A percentile compares a stretch with the other conserved stretches of the same genome.
Evolutionary conservation across 805 yeast genomes (phyloP).

Genomic region (Barnettozyma wickerhamii): DNA sequence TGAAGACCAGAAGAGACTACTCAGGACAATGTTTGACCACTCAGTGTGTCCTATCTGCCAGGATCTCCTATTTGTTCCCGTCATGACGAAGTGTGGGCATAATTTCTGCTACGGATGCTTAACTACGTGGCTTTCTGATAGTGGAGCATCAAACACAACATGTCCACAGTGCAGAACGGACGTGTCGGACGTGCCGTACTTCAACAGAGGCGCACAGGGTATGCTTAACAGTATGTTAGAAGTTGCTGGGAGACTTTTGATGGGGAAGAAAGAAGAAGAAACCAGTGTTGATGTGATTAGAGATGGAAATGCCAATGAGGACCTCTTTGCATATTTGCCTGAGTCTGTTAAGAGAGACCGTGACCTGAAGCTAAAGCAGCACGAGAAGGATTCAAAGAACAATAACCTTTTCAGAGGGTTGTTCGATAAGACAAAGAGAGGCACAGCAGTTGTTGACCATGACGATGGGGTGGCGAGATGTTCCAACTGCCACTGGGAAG

Average conservation of each 20-base stretch:
- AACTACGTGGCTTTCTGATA: conserved; percentile 55
- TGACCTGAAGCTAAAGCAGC: conserved; percentile 30
- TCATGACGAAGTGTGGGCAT: conserved; percentile 65
- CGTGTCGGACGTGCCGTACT: conserved; percentile 44
- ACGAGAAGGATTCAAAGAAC: conserved; percentile 35
- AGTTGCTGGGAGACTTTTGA: background rate
- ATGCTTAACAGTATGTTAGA: background rate
- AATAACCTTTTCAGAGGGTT: conserved; percentile 42
- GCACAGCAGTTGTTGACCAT: conserved; percentile 50
- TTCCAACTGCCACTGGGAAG: conserved; percentile 77
- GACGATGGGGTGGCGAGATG: conserved; percentile 75
- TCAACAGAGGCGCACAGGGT: conserved; percentile 31
- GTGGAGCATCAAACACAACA: too few species aligned
- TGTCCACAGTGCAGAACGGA: conserved; percentile 66
- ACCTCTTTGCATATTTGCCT: conserved; percentile 1
- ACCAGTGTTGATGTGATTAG: too few species aligned
- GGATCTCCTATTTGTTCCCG: conserved; percentile 64
- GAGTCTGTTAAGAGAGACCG: conserved; percentile 12
- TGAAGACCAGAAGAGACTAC: conserved; percentile 7
- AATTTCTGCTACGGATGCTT: conserved; percentile 67
- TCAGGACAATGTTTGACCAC: conserved; percentile 25
- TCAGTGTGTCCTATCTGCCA: conserved; percentile 60
- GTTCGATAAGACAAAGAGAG: conserved; percentile 37
- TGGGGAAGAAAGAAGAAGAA: background rate
- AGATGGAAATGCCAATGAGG: too few species aligned